A percentile compares a stretch with the other conserved stretches of the same genome.
These are phyloP conservation scores for Angomonas ambiguus DNA, from an alignment of 208 protist genomes.

Conservation along the genomic window DNA sequence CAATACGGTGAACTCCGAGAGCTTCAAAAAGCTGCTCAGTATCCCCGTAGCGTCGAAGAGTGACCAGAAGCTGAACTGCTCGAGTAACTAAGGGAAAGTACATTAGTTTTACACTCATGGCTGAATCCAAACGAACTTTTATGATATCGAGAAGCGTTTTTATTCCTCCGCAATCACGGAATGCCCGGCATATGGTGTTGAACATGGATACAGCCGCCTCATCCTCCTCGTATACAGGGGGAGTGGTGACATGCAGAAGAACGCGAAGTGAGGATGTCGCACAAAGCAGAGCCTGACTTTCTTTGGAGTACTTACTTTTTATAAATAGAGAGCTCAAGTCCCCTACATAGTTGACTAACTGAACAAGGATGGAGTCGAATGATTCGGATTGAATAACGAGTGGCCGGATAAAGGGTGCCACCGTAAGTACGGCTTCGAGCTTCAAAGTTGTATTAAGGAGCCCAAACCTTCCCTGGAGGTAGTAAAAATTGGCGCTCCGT, in stretches of 20 bases:
- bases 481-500: constrained; percentile 73
- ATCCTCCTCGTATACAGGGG: constrained; percentile 59
- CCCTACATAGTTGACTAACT: constrained; percentile 71
- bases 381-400: constrained; percentile 59
- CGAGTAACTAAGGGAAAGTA: constrained; percentile 83
- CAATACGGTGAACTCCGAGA: constrained; percentile 62
- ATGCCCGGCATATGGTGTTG: constrained; percentile 58
- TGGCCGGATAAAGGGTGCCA: constrained; percentile 65
- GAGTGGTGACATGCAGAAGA: constrained; percentile 62
- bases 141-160: constrained; percentile 73
- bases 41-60: constrained; percentile 67
- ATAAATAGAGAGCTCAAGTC: constrained; percentile 57
- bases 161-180: constrained; percentile 73
- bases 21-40: constrained; percentile 75
- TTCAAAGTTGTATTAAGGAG: constrained; percentile 67
- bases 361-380: constrained; percentile 67
- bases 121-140: constrained; percentile 40
- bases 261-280: constrained; percentile 66
- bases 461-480: constrained; percentile 74
- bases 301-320: constrained; percentile 57
- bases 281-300: constrained; percentile 69
- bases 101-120: constrained; percentile 69
- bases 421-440: constrained; percentile 63
- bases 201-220: constrained; percentile 58
- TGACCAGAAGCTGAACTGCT: constrained; percentile 74